Conservation (phyloP, 2,329 filamentous ascomycete genomes). For the Nemania abortiva region DNA sequence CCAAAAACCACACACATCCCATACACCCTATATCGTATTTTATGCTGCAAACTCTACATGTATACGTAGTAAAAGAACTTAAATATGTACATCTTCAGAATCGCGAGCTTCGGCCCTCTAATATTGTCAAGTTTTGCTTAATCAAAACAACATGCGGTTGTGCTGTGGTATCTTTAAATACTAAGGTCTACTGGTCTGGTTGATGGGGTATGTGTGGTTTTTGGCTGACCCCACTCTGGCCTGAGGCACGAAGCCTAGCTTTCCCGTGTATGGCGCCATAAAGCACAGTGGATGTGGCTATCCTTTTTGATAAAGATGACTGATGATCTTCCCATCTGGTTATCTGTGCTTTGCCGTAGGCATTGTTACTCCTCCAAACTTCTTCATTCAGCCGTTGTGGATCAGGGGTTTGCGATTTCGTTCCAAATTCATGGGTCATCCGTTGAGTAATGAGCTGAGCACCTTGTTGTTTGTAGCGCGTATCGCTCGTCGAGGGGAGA, state of each 20-base stretch:
- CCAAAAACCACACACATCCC: too few relatives aligned
- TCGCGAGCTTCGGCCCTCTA: too few relatives aligned
- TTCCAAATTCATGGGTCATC: slow-evolving; percentile 19
- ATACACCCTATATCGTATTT: too few relatives aligned
- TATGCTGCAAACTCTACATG: too few relatives aligned
- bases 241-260: background rate
- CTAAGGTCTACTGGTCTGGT: too few relatives aligned
- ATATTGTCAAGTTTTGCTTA: too few relatives aligned
- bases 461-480: slow-evolving; percentile 22
- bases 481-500: slow-evolving; percentile 28
- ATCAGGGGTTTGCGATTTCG: slow-evolving; percentile 21
- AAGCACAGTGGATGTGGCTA: background rate
- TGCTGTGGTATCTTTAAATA: too few relatives aligned
- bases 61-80: too few relatives aligned
- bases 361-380: slow-evolving; percentile 18
- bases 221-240: too few relatives aligned
- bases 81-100: too few relatives aligned
- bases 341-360: slow-evolving; percentile 18
- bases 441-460: slow-evolving; percentile 16
- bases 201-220: too few relatives aligned
- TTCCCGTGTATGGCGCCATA: background rate
- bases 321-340: slow-evolving; percentile 1
- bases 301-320: slow-evolving; percentile 12
- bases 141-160: too few relatives aligned
- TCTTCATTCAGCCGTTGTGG: slow-evolving; percentile 19